These are phyloP conservation scores for Pseudogymnoascus verrucosus DNA, from an alignment of 2,329 filamentous ascomycete species.

Conservation along the genomic window DNA sequence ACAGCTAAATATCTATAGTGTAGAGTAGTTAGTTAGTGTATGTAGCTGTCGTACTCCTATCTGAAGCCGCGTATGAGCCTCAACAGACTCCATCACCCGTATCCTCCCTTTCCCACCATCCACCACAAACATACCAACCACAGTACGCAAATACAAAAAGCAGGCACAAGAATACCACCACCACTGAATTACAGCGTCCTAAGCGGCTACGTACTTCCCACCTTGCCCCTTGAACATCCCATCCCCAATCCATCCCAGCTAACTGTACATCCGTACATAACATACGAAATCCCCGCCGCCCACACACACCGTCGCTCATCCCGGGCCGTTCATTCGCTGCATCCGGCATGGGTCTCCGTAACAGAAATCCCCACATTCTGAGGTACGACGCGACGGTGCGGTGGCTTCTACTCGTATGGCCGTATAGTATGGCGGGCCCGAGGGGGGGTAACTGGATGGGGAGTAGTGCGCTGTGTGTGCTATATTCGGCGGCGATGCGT, in stretches of 20 bases:
- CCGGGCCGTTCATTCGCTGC: neutral
- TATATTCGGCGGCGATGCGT: neutral
- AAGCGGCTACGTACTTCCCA: neutral
- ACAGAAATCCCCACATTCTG: neutral
- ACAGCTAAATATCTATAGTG: too few relatives aligned
- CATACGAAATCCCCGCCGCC: neutral
- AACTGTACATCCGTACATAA: too few relatives aligned
- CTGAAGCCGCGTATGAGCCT: neutral
- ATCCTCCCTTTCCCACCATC: neutral
- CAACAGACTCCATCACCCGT: neutral
- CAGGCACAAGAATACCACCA: neutral
- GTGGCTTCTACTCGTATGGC: neutral
- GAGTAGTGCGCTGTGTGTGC: neutral
- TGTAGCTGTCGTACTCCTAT: too few relatives aligned
- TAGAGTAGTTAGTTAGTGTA: too few relatives aligned
- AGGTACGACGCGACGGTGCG: neutral
- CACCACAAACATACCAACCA: neutral
- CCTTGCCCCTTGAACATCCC: neutral
- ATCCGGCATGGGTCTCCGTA: neutral
- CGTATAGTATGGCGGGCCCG: too few relatives aligned
- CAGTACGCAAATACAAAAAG: neutral
- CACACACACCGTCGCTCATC: neutral
- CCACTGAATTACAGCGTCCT: neutral
- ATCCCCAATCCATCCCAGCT: too few relatives aligned
- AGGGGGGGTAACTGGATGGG: too few relatives aligned